A percentile compares a stretch with the other conserved stretches of the same genome.
Conservation (phyloP, 495 filamentous ascomycete species). For the Daldinia grandis region DNA sequence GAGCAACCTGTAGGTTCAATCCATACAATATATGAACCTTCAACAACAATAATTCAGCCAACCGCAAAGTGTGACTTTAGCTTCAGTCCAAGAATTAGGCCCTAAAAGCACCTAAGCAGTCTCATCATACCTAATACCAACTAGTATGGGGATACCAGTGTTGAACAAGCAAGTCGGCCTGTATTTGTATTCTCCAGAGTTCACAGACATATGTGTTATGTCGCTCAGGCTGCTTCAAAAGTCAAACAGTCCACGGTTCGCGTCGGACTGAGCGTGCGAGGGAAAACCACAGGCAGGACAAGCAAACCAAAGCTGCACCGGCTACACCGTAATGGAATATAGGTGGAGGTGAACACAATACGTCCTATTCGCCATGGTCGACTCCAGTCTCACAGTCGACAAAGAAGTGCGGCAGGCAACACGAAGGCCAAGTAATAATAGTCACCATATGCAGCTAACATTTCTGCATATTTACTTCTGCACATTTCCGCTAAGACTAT, state of each 20-base stretch:
- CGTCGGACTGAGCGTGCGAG: not conserved
- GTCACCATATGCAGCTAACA: conserved; percentile 8
- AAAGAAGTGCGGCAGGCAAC: conserved; percentile 15
- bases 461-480: not conserved
- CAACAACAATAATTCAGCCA: too few species aligned
- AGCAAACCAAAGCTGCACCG: conserved; percentile 1
- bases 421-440: conserved; percentile 5
- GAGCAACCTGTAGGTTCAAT: not conserved
- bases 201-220: not conserved
- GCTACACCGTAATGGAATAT: not conserved
- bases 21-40: too few species aligned
- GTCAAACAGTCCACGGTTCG: not conserved
- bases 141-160: not conserved
- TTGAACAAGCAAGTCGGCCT: not conserved
- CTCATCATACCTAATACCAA: not conserved
- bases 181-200: not conserved
- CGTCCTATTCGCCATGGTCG: not conserved
- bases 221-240: not conserved
- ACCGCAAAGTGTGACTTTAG: too few species aligned
- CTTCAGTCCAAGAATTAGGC: not conserved
- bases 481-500: conserved; percentile 1
- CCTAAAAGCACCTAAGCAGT: not conserved
- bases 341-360: conserved; percentile 6
- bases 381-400: conserved; percentile 12
- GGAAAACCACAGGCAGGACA: not conserved